Evolutionary conservation across 148 eudicot genomes (phyloP), one percentile per base, ranked within the genome.

Genomic region (Hydrangea macrophylla): DNA sequence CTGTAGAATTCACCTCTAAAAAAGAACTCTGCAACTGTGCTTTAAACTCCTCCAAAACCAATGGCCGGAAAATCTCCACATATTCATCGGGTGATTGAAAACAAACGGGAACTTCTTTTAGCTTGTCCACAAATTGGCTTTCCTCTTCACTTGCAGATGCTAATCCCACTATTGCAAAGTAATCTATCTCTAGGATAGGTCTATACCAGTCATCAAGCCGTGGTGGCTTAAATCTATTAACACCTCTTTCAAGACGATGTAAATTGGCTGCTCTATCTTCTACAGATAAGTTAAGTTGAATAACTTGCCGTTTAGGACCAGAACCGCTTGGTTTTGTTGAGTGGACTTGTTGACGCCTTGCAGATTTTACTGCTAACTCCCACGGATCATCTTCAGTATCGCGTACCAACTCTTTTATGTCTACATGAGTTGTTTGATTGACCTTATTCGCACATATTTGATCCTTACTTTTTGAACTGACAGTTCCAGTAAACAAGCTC

Each of bases 31-130:
- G 77, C 70, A 94, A 62, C 76, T 94, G 99, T 59, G 99, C 99
- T 83, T 94, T 94, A 57, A 94, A 88, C 73, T 94, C 99, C 81
- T 94, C 99, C 83, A 94, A 74, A 35, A 89, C 82, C 82, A 94
- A 78, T 24, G 99, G 99, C 25, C 91, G 87, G 65, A 91, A 89
- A 62, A 94, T 85, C 60, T 89, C 83, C 58, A 91, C 85, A 74
- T 94, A 94, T 73, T 87, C 92, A 65, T 83, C 81, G 53, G 89
- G 79, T 42, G 99, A 91, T 68, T 84, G 73, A 80, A 94, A 94
- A 80, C 80, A 81, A 55, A 87, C 83, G 54, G 99, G 99, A 58
- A 94, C 92, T 83, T 89, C 84, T 73, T 89, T 91, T 48, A 94
- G 79, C 66, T 77, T 92, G 75, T 73, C 42, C 50, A 71, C 59